Percentiles rank a stretch among this genome's conserved stretches.
These are phyloP conservation scores for Pseudogymnoascus sp. DNA, from an alignment of 2,329 filamentous ascomycete genomes.

Conservation along the genomic window DNA sequence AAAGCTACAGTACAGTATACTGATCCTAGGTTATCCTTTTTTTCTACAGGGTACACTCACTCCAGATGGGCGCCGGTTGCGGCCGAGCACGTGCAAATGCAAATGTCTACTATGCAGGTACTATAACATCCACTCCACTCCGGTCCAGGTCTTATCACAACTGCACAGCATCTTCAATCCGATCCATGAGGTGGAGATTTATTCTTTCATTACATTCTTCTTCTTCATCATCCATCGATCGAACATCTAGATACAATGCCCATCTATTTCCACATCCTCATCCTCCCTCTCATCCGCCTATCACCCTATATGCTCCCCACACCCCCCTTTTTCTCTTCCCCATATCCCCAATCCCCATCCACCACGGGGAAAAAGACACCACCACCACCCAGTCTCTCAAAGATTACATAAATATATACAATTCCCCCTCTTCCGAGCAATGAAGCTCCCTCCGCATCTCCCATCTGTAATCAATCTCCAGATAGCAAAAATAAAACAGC, in stretches of 20 bases:
- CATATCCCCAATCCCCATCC: not conserved
- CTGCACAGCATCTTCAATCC: not conserved
- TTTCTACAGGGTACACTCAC: no score
- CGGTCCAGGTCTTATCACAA: no score
- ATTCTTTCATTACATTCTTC: not conserved
- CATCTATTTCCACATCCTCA: not conserved
- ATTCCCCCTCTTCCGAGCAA: not conserved
- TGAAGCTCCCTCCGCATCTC: not conserved
- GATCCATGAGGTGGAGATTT: not conserved
- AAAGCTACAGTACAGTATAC: no score
- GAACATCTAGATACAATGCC: no score
- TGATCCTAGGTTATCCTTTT: no score
- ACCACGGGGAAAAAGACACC: not conserved
- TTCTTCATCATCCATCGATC: not conserved
- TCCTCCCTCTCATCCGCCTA: not conserved
- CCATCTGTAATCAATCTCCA: not conserved
- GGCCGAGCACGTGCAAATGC: no score
- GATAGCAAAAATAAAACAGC: not conserved
- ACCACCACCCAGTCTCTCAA: not conserved
- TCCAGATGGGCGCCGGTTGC: no score
- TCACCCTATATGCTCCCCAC: not conserved
- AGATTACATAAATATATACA: constrained; percentile 6
- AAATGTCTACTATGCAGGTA: no score
- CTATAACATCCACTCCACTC: no score
- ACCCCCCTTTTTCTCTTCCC: not conserved